These are phyloP conservation scores for Sarocladiaceae sp. DNA, from an alignment of 2,329 filamentous ascomycete species.

Conservation along the genomic window DNA sequence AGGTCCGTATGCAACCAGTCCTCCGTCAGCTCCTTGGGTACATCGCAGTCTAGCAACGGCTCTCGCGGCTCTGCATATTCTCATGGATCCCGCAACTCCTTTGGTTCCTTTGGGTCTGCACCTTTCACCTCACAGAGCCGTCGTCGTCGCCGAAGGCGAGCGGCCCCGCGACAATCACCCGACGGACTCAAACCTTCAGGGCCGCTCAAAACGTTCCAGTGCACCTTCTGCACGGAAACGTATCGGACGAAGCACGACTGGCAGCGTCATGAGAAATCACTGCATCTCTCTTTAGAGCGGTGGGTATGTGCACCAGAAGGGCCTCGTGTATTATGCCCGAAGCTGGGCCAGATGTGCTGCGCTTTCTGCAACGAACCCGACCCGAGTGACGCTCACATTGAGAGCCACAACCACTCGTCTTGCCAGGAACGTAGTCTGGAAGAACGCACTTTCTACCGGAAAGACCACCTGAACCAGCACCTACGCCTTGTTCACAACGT, in stretches of 20 bases:
- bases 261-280: constrained; percentile 64
- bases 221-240: constrained; percentile 63
- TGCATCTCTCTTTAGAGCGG: constrained; percentile 57
- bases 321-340: constrained; percentile 47
- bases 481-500: constrained; percentile 55
- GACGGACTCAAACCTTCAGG: constrained; percentile 5
- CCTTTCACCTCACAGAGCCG: constrained; percentile 36
- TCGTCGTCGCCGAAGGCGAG: constrained; percentile 42
- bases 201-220: constrained; percentile 54
- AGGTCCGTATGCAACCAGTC: constrained; percentile 53
- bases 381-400: constrained; percentile 49
- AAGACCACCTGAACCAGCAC: constrained; percentile 62
- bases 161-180: constrained; percentile 24
- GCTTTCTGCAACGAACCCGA: constrained; percentile 54
- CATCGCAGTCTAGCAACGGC: constrained; percentile 52
- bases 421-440: constrained; percentile 59
- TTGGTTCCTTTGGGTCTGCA: constrained; percentile 42
- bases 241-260: constrained; percentile 64
- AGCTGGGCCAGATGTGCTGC: constrained; percentile 51
- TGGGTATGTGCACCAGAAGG: constrained; percentile 61
- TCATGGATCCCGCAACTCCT: constrained; percentile 50
- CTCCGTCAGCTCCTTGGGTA: constrained; percentile 54
- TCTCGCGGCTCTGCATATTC: constrained; percentile 56
- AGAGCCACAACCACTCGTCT: constrained; percentile 52
- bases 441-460: constrained; percentile 61